Percentiles rank a stretch among this genome's conserved stretches.
These are phyloP conservation scores for Alternaria novae-zelandiae DNA, from an alignment of 2,329 filamentous ascomycete genomes.

Conservation along the genomic window DNA sequence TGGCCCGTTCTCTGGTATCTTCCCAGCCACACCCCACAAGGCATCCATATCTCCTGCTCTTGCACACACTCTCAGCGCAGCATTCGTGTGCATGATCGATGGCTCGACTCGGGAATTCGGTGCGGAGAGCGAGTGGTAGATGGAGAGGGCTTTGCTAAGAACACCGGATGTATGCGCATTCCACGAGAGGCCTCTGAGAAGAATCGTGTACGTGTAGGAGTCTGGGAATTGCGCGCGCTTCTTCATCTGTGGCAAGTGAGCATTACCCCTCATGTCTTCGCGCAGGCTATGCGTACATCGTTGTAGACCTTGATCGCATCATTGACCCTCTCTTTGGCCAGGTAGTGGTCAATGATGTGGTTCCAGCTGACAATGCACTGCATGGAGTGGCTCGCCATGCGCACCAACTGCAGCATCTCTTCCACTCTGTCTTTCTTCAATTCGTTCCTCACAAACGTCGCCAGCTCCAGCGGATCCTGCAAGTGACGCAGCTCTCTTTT, in stretches of 20 bases:
- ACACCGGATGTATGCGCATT: constrained; percentile 65
- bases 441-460: constrained; percentile 67
- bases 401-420: constrained; percentile 72
- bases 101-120: constrained; percentile 70
- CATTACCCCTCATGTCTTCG: neutral
- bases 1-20: constrained; percentile 68
- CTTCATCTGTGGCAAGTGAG: constrained; percentile 73
- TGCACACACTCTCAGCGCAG: constrained; percentile 82
- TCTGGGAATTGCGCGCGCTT: constrained; percentile 85
- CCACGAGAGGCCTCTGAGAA: constrained; percentile 76
- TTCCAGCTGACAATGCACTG: constrained; percentile 85
- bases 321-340: constrained; percentile 66
- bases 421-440: constrained; percentile 66
- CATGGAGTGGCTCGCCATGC: constrained; percentile 69
- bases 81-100: constrained; percentile 84
- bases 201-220: constrained; percentile 80
- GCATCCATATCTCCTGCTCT: constrained; percentile 77
- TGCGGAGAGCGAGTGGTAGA: constrained; percentile 77
- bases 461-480: constrained; percentile 75
- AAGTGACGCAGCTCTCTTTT: constrained; percentile 67
- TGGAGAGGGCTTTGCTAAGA: constrained; percentile 71
- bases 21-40: constrained; percentile 77
- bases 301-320: constrained; percentile 84
- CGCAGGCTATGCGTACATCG: constrained; percentile 63
- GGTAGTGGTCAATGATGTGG: constrained; percentile 74